Evolutionary conservation across 2,329 filamentous ascomycete genomes (phyloP).

Genomic region (Tolypocladium ovalisporum): DNA sequence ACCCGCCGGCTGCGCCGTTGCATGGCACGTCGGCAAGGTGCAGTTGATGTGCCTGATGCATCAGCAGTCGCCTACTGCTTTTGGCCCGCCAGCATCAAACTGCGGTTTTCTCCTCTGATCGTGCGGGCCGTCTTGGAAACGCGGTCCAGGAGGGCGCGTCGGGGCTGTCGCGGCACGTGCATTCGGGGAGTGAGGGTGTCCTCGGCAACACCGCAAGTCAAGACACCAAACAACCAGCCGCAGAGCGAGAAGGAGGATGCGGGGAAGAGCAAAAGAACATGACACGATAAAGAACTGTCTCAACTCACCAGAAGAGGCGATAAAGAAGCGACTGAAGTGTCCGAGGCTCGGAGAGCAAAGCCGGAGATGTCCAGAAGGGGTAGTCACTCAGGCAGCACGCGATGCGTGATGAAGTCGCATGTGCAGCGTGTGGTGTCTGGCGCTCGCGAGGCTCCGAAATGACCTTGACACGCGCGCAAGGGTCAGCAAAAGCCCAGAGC

Average conservation of each 20-base stretch:
- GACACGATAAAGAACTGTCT: not conserved
- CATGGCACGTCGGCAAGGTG: not conserved
- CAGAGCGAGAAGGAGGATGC: not conserved
- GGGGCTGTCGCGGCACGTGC: not conserved
- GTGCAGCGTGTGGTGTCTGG: not conserved
- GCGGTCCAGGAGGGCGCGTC: not conserved
- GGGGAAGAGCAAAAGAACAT: not conserved
- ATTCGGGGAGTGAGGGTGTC: not conserved
- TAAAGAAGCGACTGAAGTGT: not conserved
- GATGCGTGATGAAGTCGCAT: not conserved
- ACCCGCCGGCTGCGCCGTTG: not conserved
- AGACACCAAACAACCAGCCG: not conserved
- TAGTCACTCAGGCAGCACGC: not conserved
- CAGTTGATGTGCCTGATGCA: not conserved
- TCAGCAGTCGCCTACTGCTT: not conserved
- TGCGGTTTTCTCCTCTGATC: not conserved
- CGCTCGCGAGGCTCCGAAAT: not conserved
- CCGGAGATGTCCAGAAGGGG: not conserved
- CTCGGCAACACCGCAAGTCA: not conserved
- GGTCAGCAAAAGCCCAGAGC: not conserved
- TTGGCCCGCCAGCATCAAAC: not conserved
- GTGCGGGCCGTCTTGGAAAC: not conserved
- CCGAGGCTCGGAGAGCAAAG: not conserved
- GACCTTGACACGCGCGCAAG: not conserved
- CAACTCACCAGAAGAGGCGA: not conserved